Conservation (phyloP, 2,329 filamentous ascomycete species). For the Dothistroma pini region DNA sequence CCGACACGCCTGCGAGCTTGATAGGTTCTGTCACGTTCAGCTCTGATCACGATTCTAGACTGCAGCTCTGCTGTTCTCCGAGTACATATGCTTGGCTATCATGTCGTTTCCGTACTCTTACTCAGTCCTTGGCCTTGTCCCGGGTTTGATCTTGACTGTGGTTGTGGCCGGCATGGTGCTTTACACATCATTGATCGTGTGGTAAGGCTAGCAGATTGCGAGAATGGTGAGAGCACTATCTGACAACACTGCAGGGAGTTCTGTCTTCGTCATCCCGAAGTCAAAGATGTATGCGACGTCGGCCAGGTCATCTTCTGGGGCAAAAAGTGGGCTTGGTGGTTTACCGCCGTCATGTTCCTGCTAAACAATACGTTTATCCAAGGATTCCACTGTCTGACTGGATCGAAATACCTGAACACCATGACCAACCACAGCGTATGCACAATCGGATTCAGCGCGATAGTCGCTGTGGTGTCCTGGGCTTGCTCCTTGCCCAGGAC, state of each 20-base stretch:
- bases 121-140: constrained; percentile 78
- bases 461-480: constrained; percentile 72
- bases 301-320: constrained; percentile 94
- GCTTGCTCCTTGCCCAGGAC: constrained; percentile 79
- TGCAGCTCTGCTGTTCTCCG: constrained; percentile 82
- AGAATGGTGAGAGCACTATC: background rate
- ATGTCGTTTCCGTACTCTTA: constrained; percentile 98
- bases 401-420: constrained; percentile 85
- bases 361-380: constrained; percentile 90
- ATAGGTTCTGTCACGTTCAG: background rate
- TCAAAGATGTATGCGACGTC: constrained; percentile 89
- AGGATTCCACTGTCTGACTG: constrained; percentile 77
- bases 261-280: constrained; percentile 83
- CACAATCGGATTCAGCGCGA: constrained; percentile 74
- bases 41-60: constrained; percentile 52
- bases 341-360: constrained; percentile 80
- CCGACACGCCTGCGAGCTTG: background rate
- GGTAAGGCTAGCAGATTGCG: constrained; percentile 41
- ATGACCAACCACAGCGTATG: constrained; percentile 71
- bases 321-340: constrained; percentile 63
- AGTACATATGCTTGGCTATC: constrained; percentile 90
- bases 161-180: constrained; percentile 74
- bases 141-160: constrained; percentile 77
- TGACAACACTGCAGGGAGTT: constrained; percentile 64
- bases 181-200: constrained; percentile 71